Base-by-base conservation (phyloP, 768 basidiomycete genomes). In the Terana coerulea region DNA sequence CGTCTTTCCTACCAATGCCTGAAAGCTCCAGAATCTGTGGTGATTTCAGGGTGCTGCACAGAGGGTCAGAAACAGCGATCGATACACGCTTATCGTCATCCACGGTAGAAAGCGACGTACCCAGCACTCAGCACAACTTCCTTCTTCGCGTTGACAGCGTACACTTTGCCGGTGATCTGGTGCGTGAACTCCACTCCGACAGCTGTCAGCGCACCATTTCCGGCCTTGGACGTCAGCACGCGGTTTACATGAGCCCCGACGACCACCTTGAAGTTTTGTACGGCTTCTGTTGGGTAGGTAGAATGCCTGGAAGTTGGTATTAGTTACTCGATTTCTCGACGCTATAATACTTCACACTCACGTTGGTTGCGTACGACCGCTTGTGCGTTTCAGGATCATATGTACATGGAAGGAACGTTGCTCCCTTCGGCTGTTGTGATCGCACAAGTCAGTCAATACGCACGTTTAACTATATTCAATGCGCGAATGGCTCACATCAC, bases 11-110 rank as follows among this genome's bases (percentile, higher is more conserved):
- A 35, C 78, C 79, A 48, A 80, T 73, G 22, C 79, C 79, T n/a
- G 72, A 74, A 5, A 77, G 67, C 59, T 79, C 73, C 7, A 80
- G 70, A 8, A 80, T 59, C 52, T 77, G 75, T 7, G 77, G 71
- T 3, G 72, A 70, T 53, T 74, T 71, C 39, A 78, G 57, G 0
- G 76, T 63, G 9, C 78, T 75, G 39, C 19, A 2, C 9, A 46
- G 19, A 2, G 1, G 30, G 31, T n/a, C n/a, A n/a, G n/a, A n/a
- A n/a, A n/a, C n/a, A n/a, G n/a, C n/a, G n/a, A n/a, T n/a, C n/a
- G n/a, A n/a, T n/a, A n/a, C n/a, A n/a, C n/a, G n/a, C n/a, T n/a
- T n/a, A n/a, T n/a, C n/a, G n/a, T n/a, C n/a, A n/a, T n/a, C 9
- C 5, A 52, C 4, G 37, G 6, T 37, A 35, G 33, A 15, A 24